Evolutionary conservation across 345 rosid species (phyloP), one percentile per base, ranked within the genome.

Genomic region (Rhizophora apiculata): DNA sequence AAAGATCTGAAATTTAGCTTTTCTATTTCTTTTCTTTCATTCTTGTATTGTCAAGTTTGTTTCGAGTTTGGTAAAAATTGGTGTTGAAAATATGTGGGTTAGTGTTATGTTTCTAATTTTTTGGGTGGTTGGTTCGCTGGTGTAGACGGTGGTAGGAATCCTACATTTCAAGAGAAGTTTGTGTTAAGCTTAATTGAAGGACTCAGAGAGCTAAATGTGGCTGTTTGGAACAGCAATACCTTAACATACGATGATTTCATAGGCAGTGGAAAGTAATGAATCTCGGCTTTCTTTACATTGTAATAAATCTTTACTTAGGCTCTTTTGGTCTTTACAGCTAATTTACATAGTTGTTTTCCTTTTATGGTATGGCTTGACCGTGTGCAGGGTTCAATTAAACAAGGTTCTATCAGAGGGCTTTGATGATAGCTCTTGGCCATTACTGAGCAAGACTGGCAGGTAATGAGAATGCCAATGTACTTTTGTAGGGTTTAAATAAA

Each of bases 161-260:
- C 98, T 3, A 86, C 84, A 1, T 95, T 95, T 46, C 96, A 95
- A 78, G 99, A 95, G 83, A 95, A 89, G 82, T 92, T 92, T 76
- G 82, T 85, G 62, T 83, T 88, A 69, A 78, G 82, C 27, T 67
- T 95, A 71, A 82, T 95, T 63, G 98, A 92, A 84, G 97, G 98
- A 22, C 84, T 90, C 51, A 87, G 91, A 73, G 96, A 92, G 78
- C 8, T 92, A 37, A 79, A 75, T 57, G 51, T 86, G 16, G 65
- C 68, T 34, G 98, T 92, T 37, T 77, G 81, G 77, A 72, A 94
- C 82, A 91, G 93, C 82, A 94, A 94, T 66, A 85, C 86, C 19
- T 56, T 91, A 24, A 68, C 86, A 3, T 68, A 60, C 1, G 95
- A 94, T 67, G 93, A 88, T 72, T 94, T 94, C 78, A 91, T 94